These are phyloP conservation scores for Salix suchowensis DNA, from an alignment of 345 rosid genomes.

Conservation along the genomic window DNA sequence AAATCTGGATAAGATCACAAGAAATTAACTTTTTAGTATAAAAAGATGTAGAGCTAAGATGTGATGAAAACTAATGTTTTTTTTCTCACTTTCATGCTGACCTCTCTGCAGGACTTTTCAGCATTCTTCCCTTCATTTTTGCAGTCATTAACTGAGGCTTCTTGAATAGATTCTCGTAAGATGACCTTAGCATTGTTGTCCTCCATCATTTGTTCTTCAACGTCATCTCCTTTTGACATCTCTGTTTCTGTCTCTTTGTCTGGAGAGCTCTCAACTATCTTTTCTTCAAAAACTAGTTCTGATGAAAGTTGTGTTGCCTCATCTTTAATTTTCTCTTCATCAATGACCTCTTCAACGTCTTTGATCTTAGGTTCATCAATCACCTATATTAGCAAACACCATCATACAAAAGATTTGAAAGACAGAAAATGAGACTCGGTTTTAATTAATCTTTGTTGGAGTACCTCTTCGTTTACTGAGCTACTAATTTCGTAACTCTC, in stretches of 20 bases:
- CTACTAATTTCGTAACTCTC: not conserved
- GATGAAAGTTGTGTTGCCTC: constrained; percentile 3
- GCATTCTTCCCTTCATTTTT: constrained; percentile 7
- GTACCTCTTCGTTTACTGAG: constrained; percentile 18
- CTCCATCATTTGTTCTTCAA: not conserved
- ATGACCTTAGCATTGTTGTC: not conserved
- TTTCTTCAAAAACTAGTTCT: not conserved
- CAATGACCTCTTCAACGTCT: not conserved
- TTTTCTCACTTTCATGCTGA: not conserved
- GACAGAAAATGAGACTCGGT: not conserved
- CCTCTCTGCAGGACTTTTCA: constrained; percentile 16
- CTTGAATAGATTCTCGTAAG: constrained; percentile 7
- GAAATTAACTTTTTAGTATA: not conserved
- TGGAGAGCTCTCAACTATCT: not conserved
- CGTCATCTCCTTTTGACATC: constrained; percentile 5
- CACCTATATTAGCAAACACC: constrained; percentile 2
- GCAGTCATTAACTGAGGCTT: constrained; percentile 1
- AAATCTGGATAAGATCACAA: not conserved
- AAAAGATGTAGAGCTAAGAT: not conserved
- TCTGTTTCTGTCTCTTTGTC: not conserved
- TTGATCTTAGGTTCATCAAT: constrained; percentile 9
- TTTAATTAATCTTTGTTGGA: not conserved
- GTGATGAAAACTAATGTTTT: not conserved
- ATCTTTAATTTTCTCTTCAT: constrained; percentile 3
- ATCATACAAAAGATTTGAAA: not conserved